Base-by-base conservation (phyloP, 2,329 filamentous ascomycete genomes). In the Lachnellula cervina region DNA sequence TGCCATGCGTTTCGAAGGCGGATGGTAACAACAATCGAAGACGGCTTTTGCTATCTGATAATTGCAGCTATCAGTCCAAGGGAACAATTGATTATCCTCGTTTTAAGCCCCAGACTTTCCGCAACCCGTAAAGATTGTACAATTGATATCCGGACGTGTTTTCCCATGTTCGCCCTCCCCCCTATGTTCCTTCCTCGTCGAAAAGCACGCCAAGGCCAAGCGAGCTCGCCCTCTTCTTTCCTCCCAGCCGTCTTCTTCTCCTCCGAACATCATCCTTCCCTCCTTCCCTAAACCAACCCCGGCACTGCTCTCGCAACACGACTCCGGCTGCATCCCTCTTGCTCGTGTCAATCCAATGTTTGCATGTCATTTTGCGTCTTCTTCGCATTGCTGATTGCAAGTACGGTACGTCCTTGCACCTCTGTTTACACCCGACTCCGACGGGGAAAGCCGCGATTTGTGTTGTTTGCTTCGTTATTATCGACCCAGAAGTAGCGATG, bases 141-240 rank as follows among this genome's bases (percentile, higher is more conserved):
- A 32, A 32, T 2, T 4, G 9, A 32, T 32, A 44, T 44, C 21
- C 16, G 13, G 42, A 44, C n/a, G 42, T 13, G 13, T 19, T 44
- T 13, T 62, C 84, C 72, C 34, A 45, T 19, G 21, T n/a, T 34
- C 3, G 47, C 4, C 16, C 6, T n/a, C 38, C 8, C 47, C 38
- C 32, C 5, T 13, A 6, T 42, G 19, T 38, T 37, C 43, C 42
- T 46, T 43, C 32, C 42, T 35, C 42, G 25, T 28, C 34, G 16
- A n/a, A 40, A 44, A n/a, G 19, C 4, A 17, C 13, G 17, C 17
- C 21, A 35, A 54, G 54, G 34, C 49, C 8, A 42, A 47, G 42
- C 42, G 42, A 44, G 21, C 19, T 19, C 14, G 16, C 17, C 42
- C 11, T 21, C 16, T 21, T 57, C 51, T 21, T 17, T 23, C 32